Conservation (phyloP, 2,329 filamentous ascomycete genomes). For the Neopestalotiopsis rosae region DNA sequence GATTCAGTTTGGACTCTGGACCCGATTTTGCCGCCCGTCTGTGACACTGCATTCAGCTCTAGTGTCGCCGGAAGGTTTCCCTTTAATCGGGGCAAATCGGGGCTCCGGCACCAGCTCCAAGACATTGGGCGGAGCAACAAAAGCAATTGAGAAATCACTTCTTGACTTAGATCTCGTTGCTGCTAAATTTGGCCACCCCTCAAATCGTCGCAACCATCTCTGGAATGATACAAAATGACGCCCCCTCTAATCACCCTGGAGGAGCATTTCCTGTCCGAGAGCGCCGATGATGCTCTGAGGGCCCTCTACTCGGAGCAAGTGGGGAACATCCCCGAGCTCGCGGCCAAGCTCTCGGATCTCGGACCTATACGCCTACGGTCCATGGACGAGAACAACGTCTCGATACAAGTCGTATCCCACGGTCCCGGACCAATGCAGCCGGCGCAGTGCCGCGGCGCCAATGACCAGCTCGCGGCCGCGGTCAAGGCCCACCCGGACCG, state of each 20-base stretch:
- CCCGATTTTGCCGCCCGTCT: background rate
- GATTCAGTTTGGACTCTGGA: background rate
- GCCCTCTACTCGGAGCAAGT: constrained; percentile 21
- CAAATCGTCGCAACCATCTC: background rate
- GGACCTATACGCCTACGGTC: constrained; percentile 20
- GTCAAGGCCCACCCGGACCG: constrained; percentile 30
- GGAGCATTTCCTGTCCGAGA: constrained; percentile 26
- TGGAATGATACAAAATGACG: constrained; percentile 8
- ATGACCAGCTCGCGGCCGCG: constrained; percentile 32
- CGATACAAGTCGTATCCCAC: constrained; percentile 33
- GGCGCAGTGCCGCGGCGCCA: constrained; percentile 27
- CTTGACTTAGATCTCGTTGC: background rate
- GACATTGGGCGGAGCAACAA: background rate
- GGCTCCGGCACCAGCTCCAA: background rate
- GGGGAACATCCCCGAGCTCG: constrained; percentile 18
- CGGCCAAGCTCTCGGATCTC: constrained; percentile 23
- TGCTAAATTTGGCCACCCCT: too few species aligned
- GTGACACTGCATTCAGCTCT: background rate
- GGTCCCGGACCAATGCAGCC: constrained; percentile 25
- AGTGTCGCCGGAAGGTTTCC: background rate
- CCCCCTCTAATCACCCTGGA: constrained; percentile 27
- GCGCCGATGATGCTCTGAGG: constrained; percentile 20
- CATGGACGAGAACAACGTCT: constrained; percentile 31
- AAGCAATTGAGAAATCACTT: background rate
- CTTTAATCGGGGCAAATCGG: background rate